phyloP scores from a whole-genome alignment of 2,329 filamentous ascomycete species.

The Phaeosphaeria sp. region DNA sequence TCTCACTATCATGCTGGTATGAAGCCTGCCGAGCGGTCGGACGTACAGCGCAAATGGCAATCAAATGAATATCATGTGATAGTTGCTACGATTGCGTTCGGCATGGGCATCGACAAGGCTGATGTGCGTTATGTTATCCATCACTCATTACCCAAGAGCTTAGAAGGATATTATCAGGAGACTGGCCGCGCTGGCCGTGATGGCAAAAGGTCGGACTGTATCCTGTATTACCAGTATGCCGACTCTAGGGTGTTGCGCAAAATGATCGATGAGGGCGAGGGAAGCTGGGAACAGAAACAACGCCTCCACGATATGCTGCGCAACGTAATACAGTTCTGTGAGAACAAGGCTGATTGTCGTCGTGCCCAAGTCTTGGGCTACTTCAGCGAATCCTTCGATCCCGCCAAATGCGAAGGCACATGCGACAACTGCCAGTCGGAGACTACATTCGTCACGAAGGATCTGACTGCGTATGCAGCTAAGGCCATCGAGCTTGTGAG shows the following conservation, averaged over 20 bases:
- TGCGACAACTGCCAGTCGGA: slow-evolving; percentile 91
- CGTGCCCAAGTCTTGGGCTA: slow-evolving; percentile 89
- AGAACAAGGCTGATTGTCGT: slow-evolving; percentile 87
- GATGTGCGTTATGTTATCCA: slow-evolving; percentile 97
- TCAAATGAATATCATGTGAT: slow-evolving; percentile 80
- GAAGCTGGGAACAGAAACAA: slow-evolving; percentile 78
- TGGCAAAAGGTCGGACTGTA: slow-evolving; percentile 84
- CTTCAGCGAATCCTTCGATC: slow-evolving; percentile 84
- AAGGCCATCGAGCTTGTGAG: slow-evolving; percentile 73
- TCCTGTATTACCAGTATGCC: slow-evolving; percentile 83
- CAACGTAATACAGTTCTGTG: slow-evolving; percentile 84
- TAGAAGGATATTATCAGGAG: slow-evolving; percentile 98
- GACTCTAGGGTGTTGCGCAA: slow-evolving; percentile 76
- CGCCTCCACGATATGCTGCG: slow-evolving; percentile 85
- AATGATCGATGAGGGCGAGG: slow-evolving; percentile 84
- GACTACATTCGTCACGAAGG: slow-evolving; percentile 71
- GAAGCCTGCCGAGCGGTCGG: slow-evolving; percentile 68
- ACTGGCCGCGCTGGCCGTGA: slow-evolving; percentile 94
- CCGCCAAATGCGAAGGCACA: slow-evolving; percentile 71
- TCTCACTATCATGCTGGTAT: slow-evolving; percentile 88
- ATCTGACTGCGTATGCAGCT: slow-evolving; percentile 78
- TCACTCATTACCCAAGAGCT: slow-evolving; percentile 87
- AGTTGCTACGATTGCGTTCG: slow-evolving; percentile 97
- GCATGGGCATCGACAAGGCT: slow-evolving; percentile 99
- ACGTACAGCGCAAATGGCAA: slow-evolving; percentile 85